Percentiles rank a stretch among this genome's conserved stretches.
These are phyloP conservation scores for Purpureocillium lavendulum DNA, from an alignment of 2,329 filamentous ascomycete genomes.

Conservation along the genomic window DNA sequence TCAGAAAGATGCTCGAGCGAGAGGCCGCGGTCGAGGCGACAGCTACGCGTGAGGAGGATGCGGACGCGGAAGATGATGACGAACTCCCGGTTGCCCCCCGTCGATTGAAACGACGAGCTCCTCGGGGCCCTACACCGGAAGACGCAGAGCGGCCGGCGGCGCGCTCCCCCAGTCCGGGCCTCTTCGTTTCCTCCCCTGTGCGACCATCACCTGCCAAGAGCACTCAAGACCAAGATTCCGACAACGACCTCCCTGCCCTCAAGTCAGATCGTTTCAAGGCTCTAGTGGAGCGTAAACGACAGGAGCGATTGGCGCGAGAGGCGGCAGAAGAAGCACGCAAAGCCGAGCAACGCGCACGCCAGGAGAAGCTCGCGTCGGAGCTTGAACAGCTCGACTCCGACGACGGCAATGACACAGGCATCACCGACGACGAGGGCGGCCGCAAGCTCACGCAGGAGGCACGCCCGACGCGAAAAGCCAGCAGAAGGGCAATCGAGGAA, in stretches of 20 bases:
- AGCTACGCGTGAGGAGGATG: conserved; percentile 17
- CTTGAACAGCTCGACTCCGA: conserved; percentile 25
- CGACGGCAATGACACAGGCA: conserved; percentile 38
- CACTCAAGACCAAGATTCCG: conserved; percentile 28
- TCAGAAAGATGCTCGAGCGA: conserved; percentile 32
- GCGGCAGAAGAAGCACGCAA: conserved; percentile 44
- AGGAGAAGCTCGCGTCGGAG: conserved; percentile 25
- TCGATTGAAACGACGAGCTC: conserved; percentile 27
- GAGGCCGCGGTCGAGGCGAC: conserved; percentile 15
- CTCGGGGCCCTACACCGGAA: conserved; percentile 22
- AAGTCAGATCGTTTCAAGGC: conserved; percentile 58
- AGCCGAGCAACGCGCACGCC: conserved; percentile 30
- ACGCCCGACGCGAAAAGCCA: conserved; percentile 72
- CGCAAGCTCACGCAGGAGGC: conserved; percentile 59
- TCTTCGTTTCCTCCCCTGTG: conserved; percentile 48
- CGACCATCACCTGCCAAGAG: conserved; percentile 22
- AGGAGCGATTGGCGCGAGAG: conserved; percentile 61
- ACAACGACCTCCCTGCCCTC: conserved; percentile 36
- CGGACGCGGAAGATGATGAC: conserved; percentile 30
- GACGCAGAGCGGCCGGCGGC: conserved; percentile 6
- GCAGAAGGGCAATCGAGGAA: conserved; percentile 89
- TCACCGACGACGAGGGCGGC: conserved; percentile 55
- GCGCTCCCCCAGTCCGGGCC: conserved; percentile 30
- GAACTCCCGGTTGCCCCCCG: conserved; percentile 30
- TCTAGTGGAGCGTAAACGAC: conserved; percentile 64